phyloP scores from a whole-genome alignment of 257 asterid genomes.

The Petunia secreta region DNA sequence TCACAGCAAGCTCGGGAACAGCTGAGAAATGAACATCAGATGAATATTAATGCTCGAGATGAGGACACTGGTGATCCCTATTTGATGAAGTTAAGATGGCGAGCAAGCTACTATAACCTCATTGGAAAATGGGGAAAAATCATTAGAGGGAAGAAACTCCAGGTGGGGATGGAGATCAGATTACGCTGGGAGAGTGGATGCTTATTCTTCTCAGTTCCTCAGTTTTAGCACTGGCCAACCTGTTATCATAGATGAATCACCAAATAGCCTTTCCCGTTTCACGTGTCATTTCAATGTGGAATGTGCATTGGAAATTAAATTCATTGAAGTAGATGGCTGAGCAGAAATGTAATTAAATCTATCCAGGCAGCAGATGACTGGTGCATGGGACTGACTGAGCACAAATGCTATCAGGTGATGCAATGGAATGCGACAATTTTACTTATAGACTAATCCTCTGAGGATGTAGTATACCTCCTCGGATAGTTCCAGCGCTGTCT shows the following conservation, averaged over 20 bases:
- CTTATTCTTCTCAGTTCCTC: constrained; percentile 73
- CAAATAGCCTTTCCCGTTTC: not conserved
- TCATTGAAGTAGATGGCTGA: constrained; percentile 6
- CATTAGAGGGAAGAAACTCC: constrained; percentile 69
- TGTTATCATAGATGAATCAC: constrained; percentile 30
- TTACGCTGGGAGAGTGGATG: constrained; percentile 71
- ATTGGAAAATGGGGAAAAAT: constrained; percentile 90
- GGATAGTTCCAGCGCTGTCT: constrained; percentile 9
- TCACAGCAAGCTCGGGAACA: constrained; percentile 67
- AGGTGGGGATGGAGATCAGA: constrained; percentile 69
- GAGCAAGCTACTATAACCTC: constrained; percentile 78
- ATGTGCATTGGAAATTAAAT: not conserved
- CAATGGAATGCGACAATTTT: constrained; percentile 14
- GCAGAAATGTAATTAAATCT: constrained; percentile 13
- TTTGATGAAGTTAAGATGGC: constrained; percentile 78
- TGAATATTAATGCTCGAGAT: constrained; percentile 72
- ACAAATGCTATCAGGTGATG: constrained; percentile 20
- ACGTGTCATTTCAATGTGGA: constrained; percentile 12
- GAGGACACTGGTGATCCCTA: constrained; percentile 70
- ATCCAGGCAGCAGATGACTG: constrained; percentile 10
- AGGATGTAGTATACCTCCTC: not conserved
- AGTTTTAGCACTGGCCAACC: constrained; percentile 30
- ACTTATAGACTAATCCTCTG: constrained; percentile 4
- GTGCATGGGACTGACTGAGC: not conserved
- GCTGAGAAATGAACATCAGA: constrained; percentile 68